Evolutionary conservation across 129 eudicot genomes (phyloP), one percentile per base, ranked within the genome.

Genomic region (Mikania micrantha): DNA sequence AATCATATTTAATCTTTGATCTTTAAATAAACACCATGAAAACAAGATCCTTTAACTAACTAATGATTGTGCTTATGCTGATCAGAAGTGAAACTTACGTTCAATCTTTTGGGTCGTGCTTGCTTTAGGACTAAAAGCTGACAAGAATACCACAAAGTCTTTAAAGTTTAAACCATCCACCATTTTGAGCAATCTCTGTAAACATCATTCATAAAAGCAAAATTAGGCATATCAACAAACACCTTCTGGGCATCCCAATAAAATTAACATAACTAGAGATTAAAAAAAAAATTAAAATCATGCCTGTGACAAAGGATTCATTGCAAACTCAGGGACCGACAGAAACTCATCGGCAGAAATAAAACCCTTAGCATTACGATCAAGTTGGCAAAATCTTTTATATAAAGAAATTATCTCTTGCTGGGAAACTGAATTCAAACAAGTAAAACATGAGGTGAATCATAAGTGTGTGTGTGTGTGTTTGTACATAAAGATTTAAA

Each of bases 131-230:
- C 87, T 92, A 78, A 92, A 88, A 73, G 96, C 91, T 0, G 95
- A 88, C 80, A 92, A 86, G 74, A 92, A 88, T 11, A 89, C 82
- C 20, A 92, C 98, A 77, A 92, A 92, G 49, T 92, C 98, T 79
- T 88, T 92, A 72, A 92, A 88, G 76, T 92, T 92, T 83, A 92
- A 81, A 27, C 98, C 98, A 80, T 92, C 98, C 77, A 88, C 96
- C 98, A 92, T 92, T 81, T 79, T 88, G 58, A 92, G 84, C 81
- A 92, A 71, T 69, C 98, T 92, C 98, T 92, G 77, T 47, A 60
- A 74, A 42, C 9, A 49, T 56, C 74, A n/a, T n/a, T n/a, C 69
- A 71, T 2, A 39, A 41, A n/a, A 60, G 15, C 49, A 71, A 62
- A 70, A 80, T 9, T 67, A 66, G 8, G 1, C 25, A 77, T 54